These are phyloP conservation scores for Ascochyta clinopodiicola DNA, from an alignment of 2,329 filamentous ascomycete species.

Conservation along the genomic window DNA sequence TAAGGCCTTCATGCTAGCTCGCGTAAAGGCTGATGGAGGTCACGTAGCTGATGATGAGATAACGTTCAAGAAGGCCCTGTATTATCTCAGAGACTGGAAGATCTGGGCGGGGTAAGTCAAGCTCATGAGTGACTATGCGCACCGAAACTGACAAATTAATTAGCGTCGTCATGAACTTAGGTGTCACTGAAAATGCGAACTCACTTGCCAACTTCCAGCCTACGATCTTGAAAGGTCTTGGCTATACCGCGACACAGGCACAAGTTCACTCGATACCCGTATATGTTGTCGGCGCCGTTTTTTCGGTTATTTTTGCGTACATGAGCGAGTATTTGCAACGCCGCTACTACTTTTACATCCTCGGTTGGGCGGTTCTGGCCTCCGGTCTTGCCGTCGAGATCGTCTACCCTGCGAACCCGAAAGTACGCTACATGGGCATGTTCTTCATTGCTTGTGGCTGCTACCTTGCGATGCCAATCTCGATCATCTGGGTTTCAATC, in stretches of 20 bases:
- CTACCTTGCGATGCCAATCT: constrained; percentile 63
- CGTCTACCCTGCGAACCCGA: constrained; percentile 42
- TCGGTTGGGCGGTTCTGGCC: constrained; percentile 49
- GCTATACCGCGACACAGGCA: constrained; percentile 42
- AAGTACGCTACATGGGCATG: constrained; percentile 59
- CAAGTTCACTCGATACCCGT: constrained; percentile 47
- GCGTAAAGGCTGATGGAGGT: constrained; percentile 56
- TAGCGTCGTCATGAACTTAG: constrained; percentile 38
- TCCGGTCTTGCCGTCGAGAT: constrained; percentile 60
- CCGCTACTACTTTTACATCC: constrained; percentile 40
- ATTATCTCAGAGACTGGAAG: constrained; percentile 60
- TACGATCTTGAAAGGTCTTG: constrained; percentile 45
- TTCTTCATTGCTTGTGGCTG: constrained; percentile 62
- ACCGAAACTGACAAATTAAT: too few relatives aligned
- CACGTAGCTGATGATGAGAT: constrained; percentile 54
- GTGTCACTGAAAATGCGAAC: constrained; percentile 42
- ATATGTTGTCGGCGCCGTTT: constrained; percentile 39
- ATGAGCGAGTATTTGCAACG: constrained; percentile 33
- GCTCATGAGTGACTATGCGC: too few relatives aligned
- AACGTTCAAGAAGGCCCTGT: constrained; percentile 54
- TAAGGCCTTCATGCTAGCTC: constrained; percentile 59
- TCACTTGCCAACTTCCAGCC: constrained; percentile 44
- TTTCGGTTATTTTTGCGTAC: constrained; percentile 40
- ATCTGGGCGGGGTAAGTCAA: constrained; percentile 58
- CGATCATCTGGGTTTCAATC: constrained; percentile 64